Base-by-base conservation (phyloP, 768 basidiomycete genomes). In the Suillus paluster region DNA sequence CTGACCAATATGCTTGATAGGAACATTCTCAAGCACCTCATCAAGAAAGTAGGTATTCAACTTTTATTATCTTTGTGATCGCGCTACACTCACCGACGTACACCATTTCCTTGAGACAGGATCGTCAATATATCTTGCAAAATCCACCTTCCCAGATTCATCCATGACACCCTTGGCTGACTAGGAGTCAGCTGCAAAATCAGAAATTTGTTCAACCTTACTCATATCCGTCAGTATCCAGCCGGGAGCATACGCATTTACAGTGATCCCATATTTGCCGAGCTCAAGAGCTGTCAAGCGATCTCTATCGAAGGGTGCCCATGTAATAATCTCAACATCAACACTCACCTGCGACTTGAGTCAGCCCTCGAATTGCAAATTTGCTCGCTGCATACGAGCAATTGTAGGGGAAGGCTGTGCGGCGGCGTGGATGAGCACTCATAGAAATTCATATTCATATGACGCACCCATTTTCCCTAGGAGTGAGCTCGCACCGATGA, bases 171-270 rank as follows among this genome's bases (percentile, higher is more conserved):
- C 30, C 30, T 30, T 3, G 30, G 3, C 30, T 30, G 6, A 30
- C 30, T 30, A 30, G 30, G 30, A 30, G 3, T 30, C 6, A 30
- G 30, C 30, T 30, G 30, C 30, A 6, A 30, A 30, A 30, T 30
- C 6, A 30, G 3, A 30, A 30, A 30, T 30, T 30, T 30, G 30
- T 30, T 30, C 30, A 3, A 12, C 41, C 70, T 7, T 38, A 79
- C 78, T 56, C 67, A 76, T 54, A 9, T 61, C 42, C 0, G 72
- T 79, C 6, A 61, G 27, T 36, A 77, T 68, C 7, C 61, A 27
- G 4, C 78, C 77, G 0, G 79, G 79, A 2, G 77, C 73, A 50
- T 80, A 80, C 0, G 72, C 64, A 45, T 79, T 78, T 2, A 76
- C 78, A 0, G 77, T 78, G n/a, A 79, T 77, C 4, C 66, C 62